Base-by-base conservation (phyloP, 306 rosid species). In the Corylus heterophylla region DNA sequence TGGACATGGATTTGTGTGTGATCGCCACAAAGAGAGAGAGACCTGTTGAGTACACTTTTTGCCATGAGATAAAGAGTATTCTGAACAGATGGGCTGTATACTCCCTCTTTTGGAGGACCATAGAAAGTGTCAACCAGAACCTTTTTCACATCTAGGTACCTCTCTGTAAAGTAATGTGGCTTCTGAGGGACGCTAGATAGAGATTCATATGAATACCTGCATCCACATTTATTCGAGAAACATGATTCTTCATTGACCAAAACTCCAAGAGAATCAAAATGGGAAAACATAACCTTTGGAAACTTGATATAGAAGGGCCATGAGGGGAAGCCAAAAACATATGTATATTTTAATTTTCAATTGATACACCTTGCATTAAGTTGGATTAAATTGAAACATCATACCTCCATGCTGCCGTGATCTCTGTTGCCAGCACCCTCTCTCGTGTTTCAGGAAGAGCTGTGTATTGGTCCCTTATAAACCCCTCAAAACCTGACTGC, bases 401-500 rank as follows among this genome's bases (percentile, higher is more conserved):
- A 62, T 79, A 95, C 99, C 94, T 93, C 99, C 98, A 95, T 8
- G 82, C 64, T 8, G 94, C 93, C 37, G 98, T 88, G 74, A 95
- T 88, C 87, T 93, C 98, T 56, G 99, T 91, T 16, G 99, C 98
- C 51, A 95, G 83, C 68, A 95, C 87, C 84, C 98, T 92, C 82
- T 95, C 98, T 44, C 88, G 92, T 37, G 97, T 91, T 47, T 93
- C 97, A 66, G 99, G 98, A 80, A 95, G 99, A 77, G 54, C 89
- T 16, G 99, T 95, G 88, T 93, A 90, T 79, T 84, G 87, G 82
- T 95, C 99, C 82, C 93, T 81, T 49, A 91, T 74, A 82, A 91
- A 95, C 11, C 94, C 89, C 90, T 86, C 97, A 84, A 94, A 95
- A 78, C 99, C 99, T 77, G 99, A 95, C 99, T 95, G 90, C 80